phyloP scores from a whole-genome alignment of 2,329 filamentous ascomycete species.

The Penicillium oxalicum region DNA sequence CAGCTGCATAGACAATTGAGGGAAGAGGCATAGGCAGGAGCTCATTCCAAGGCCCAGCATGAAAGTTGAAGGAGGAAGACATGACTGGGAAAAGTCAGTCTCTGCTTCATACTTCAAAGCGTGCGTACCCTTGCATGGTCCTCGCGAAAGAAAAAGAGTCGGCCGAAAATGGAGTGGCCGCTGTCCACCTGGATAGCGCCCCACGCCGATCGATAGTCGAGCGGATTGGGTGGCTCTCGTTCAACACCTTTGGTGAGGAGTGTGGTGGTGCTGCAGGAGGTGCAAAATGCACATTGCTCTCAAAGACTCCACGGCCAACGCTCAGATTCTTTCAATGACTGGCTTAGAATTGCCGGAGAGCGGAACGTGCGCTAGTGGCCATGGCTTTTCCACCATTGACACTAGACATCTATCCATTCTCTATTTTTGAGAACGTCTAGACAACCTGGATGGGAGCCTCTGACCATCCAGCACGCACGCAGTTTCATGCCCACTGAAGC shows the following conservation, averaged over 20 bases:
- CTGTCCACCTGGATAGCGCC: background rate
- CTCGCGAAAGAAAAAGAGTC: constrained; percentile 2
- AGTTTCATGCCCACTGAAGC: too few species aligned
- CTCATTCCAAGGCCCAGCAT: too few species aligned
- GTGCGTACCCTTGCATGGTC: constrained; percentile 3
- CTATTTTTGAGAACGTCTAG: background rate
- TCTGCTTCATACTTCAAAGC: too few species aligned
- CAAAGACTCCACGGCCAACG: background rate
- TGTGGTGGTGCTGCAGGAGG: constrained; percentile 4
- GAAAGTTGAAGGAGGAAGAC: background rate
- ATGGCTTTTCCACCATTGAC: constrained; percentile 8
- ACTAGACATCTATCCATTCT: constrained; percentile 3
- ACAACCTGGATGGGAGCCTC: background rate
- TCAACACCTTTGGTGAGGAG: background rate
- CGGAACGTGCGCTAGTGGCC: constrained; percentile 13
- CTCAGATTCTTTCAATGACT: constrained; percentile 1
- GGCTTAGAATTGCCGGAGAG: constrained; percentile 9
- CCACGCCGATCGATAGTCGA: background rate
- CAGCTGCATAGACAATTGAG: too few species aligned
- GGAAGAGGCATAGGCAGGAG: too few species aligned
- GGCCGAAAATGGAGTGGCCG: background rate
- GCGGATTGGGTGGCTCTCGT: constrained; percentile 1
- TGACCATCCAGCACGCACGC: too few species aligned
- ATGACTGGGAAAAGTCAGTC: background rate
- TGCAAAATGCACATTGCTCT: background rate